Evolutionary conservation across 148 eudicot genomes (phyloP), one percentile per base, ranked within the genome.

Genomic region (Diospyros lotus): DNA sequence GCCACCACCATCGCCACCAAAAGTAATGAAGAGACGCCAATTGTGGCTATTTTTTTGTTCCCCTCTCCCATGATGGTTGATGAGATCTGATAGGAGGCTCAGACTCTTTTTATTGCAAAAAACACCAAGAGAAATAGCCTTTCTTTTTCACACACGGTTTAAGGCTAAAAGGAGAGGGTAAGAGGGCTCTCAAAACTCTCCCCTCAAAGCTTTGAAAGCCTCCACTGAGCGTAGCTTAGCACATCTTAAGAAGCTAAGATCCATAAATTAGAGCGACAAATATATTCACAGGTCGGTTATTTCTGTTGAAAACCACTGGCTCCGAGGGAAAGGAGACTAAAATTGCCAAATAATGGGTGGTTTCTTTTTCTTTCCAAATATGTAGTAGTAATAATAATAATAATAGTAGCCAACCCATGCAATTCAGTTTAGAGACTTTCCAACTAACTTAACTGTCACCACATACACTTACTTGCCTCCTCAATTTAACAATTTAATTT

Each of bases 1-100:
- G 86, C 89, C 3, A 83, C 85, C 75, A 86, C 85, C 77, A 76
- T 80, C 18, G 83, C 86, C 48, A 79, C 84, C 60, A 81, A 58
- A 42, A 81, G 0, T 4, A 78, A 9, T 9, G 81, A 77, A 28
- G 75, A 73, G 15, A 81, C 75, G 1, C 70, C 14, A 5, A 70
- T 69, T 3, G 71, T 15, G 63, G 68, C 56, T 3, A 74, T 3
- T 41, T 64, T 69, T 67, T 42, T 81, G 51, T 52, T 68, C 11
- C 67, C 39, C 2, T 54, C 69, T 41, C 42, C 67, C 50, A 46
- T 63, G 0, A 5, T 48, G 40, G 43, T 14, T 45, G 51, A 43
- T 41, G 41, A 71, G 13, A 28, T 28, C 28, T 28, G 28, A 28
- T 28, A 28, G 28, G 28, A 28, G 28, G 28, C 28, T 28, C 28